A percentile compares a stretch with the other conserved stretches of the same genome.
Conservation (phyloP, 768 basidiomycete species). For the Lentinus tigrinus region DNA sequence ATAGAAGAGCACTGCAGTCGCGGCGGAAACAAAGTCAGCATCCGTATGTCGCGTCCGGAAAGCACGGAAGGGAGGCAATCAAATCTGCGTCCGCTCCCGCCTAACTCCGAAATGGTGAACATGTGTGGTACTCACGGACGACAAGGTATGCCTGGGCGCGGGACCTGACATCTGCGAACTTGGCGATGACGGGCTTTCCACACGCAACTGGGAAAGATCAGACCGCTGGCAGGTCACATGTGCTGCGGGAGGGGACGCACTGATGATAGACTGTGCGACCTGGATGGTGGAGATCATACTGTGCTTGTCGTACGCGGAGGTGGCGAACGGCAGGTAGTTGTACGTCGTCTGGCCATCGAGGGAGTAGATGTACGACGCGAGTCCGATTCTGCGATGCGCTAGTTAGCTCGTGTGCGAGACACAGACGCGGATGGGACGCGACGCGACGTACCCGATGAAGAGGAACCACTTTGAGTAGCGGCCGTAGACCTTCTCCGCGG, state of each 20-base stretch:
- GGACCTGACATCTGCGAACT: conserved; percentile 47
- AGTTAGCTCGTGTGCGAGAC: neutral
- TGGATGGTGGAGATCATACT: conserved; percentile 20
- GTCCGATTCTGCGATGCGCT: conserved; percentile 36
- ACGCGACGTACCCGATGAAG: conserved; percentile 49
- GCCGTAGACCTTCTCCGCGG: conserved; percentile 50
- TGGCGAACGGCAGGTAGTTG: conserved; percentile 39
- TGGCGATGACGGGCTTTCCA: conserved; percentile 49
- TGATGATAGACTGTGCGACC: conserved; percentile 26
- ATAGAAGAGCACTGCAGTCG: conserved; percentile 37
- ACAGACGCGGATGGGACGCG: neutral
- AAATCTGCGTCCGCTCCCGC: no score
- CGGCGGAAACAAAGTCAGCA: conserved; percentile 10
- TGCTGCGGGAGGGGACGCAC: conserved; percentile 20
- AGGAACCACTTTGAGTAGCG: conserved; percentile 57
- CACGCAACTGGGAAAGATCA: conserved; percentile 33
- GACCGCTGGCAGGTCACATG: conserved; percentile 3
- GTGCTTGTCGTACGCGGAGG: conserved; percentile 19
- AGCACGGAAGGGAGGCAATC: conserved; percentile 4
- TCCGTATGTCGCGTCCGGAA: no score
- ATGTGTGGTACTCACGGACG: conserved; percentile 41
- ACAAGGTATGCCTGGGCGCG: conserved; percentile 45
- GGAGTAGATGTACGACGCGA: conserved; percentile 74
- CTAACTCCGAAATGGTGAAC: conserved; percentile 23
- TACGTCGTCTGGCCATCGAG: conserved; percentile 70